Percentiles rank a stretch among this genome's conserved stretches.
Conservation (phyloP, 176 grass and related monocot genomes). For the Oryza officinalis region DNA sequence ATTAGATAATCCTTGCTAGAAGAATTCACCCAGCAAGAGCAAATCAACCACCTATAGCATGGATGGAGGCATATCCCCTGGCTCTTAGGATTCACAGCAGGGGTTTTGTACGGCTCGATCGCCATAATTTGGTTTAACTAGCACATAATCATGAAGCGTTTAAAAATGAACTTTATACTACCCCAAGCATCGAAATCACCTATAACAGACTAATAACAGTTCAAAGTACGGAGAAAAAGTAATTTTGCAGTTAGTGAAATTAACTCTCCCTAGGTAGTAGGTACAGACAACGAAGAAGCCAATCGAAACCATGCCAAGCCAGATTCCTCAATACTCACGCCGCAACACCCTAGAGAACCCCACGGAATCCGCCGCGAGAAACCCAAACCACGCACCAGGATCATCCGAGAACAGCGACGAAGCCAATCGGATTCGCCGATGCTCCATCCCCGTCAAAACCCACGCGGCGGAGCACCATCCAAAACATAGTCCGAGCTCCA, state of each 20-base stretch:
- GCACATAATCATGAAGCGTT: neutral
- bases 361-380: constrained; percentile 17
- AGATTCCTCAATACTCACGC: neutral
- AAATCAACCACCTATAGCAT: neutral
- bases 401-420: neutral
- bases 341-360: neutral
- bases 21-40: neutral
- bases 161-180: neutral
- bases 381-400: neutral
- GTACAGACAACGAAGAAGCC: neutral
- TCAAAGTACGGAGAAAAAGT: constrained; percentile 5
- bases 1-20: neutral
- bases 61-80: neutral
- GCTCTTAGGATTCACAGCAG: neutral
- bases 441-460: neutral
- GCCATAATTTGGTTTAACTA: neutral
- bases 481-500: neutral
- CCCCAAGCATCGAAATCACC: constrained; percentile 21
- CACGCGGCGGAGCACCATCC: neutral
- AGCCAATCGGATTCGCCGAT: constrained; percentile 14
- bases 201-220: too few relatives aligned
- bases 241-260: neutral
- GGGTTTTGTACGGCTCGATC: neutral
- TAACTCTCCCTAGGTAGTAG: neutral
- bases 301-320: neutral